These are phyloP conservation scores for Cornus suecica DNA, from an alignment of 148 eudicot genomes.

Conservation along the genomic window DNA sequence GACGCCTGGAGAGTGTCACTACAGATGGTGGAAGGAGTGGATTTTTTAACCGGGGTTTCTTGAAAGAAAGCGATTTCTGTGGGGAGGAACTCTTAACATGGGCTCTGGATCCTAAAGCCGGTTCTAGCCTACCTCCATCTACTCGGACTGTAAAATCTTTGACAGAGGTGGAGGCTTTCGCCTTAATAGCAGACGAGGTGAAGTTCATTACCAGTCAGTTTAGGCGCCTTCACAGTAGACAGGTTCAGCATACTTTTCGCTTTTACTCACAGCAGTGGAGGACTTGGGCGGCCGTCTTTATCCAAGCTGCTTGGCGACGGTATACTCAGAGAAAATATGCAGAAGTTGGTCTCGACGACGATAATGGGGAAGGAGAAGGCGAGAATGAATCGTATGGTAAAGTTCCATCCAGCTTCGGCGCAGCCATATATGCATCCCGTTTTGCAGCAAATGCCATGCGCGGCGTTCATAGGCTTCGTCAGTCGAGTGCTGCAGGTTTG, in stretches of 20 bases:
- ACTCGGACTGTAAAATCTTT: slow-evolving; percentile 38
- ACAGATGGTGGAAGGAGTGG: slow-evolving; percentile 47
- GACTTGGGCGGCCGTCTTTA: slow-evolving; percentile 41
- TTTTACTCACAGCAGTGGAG: slow-evolving; percentile 49
- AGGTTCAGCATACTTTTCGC: slow-evolving; percentile 41
- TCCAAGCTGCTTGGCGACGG: slow-evolving; percentile 42
- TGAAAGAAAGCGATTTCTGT: slow-evolving; percentile 40
- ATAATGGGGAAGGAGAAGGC: slow-evolving; percentile 26
- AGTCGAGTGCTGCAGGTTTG: slow-evolving; percentile 12
- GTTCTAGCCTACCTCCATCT: slow-evolving; percentile 34
- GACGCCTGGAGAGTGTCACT: slow-evolving; percentile 41
- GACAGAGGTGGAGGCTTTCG: slow-evolving; percentile 43
- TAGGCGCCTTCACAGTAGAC: slow-evolving; percentile 35
- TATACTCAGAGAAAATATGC: slow-evolving; percentile 29
- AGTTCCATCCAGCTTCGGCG: slow-evolving; percentile 24
- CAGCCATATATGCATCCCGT: slow-evolving; percentile 35
- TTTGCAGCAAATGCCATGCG: slow-evolving; percentile 40
- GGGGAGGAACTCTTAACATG: slow-evolving; percentile 46
- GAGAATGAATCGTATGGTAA: slow-evolving; percentile 12
- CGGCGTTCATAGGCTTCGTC: slow-evolving; percentile 25
- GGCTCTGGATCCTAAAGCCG: slow-evolving; percentile 42
- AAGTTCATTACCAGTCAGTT: slow-evolving; percentile 43
- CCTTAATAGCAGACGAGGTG: slow-evolving; percentile 36
- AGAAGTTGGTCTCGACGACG: slow-evolving; percentile 21
- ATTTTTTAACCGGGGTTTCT: slow-evolving; percentile 34